These are phyloP conservation scores for Gynostemma pentaphyllum DNA, from an alignment of 306 rosid genomes.

Conservation along the genomic window DNA sequence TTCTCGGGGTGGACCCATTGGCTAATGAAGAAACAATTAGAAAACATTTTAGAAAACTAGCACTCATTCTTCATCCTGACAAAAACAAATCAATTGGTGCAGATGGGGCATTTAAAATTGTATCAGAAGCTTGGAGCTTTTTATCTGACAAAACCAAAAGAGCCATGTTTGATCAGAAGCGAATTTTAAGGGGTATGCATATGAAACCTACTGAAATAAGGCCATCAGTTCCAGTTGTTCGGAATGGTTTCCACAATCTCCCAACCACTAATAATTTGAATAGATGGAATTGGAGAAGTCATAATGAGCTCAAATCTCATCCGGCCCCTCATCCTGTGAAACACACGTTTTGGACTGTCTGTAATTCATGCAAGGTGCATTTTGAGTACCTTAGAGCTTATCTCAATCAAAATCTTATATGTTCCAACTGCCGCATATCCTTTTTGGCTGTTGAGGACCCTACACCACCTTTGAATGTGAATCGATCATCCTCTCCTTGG, in stretches of 20 bases:
- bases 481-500: constrained; percentile 24
- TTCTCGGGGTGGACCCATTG: constrained; percentile 53
- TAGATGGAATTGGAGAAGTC: constrained; percentile 20
- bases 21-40: constrained; percentile 53
- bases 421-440: constrained; percentile 30
- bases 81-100: constrained; percentile 76
- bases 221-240: constrained; percentile 20
- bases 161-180: constrained; percentile 27
- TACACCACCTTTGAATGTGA: constrained; percentile 18
- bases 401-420: constrained; percentile 28
- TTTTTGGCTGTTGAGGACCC: constrained; percentile 48
- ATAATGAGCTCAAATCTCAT: constrained; percentile 17
- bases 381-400: constrained; percentile 40
- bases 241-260: constrained; percentile 23
- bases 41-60: constrained; percentile 39
- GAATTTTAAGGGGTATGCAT: constrained; percentile 9
- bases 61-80: constrained; percentile 59
- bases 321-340: constrained; percentile 12
- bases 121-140: constrained; percentile 53
- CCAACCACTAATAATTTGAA: constrained; percentile 16
- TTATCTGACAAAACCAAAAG: constrained; percentile 46
- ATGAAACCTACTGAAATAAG: constrained; percentile 14
- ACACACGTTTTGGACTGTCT: constrained; percentile 66
- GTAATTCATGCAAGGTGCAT: constrained; percentile 37
- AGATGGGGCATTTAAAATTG: constrained; percentile 56